Conservation (phyloP, 1,139 yeast genomes). For the Suhomyces choctaworum region DNA sequence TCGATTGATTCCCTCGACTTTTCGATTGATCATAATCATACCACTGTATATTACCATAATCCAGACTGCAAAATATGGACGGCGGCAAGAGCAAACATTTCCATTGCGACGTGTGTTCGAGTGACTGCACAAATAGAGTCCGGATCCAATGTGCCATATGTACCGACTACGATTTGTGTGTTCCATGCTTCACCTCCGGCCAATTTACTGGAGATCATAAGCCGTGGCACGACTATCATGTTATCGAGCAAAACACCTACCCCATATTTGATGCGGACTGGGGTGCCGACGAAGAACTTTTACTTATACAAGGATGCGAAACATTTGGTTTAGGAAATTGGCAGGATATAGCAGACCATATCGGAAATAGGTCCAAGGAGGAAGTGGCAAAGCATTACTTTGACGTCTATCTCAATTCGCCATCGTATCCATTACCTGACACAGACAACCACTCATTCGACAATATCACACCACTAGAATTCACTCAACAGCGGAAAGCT, state of each 20-base stretch:
- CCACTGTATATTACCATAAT: neutral
- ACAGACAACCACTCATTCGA: conserved; percentile 58
- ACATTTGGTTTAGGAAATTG: conserved; percentile 92
- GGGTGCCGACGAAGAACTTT: conserved; percentile 98
- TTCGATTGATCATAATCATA: too few relatives aligned
- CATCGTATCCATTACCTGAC: conserved; percentile 79
- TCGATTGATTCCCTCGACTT: too few relatives aligned
- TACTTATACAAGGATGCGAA: conserved; percentile 88
- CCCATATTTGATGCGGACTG: conserved; percentile 89
- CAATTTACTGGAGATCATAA: conserved; percentile 78
- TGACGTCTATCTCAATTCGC: conserved; percentile 65
- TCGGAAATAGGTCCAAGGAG: conserved; percentile 88
- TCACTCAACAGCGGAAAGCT: conserved; percentile 64
- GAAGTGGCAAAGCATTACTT: conserved; percentile 86
- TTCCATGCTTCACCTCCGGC: conserved; percentile 92
- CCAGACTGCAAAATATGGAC: conserved; percentile 17
- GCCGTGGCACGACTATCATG: conserved; percentile 91
- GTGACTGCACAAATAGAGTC: conserved; percentile 91
- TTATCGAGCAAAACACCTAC: conserved; percentile 91
- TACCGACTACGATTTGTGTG: conserved; percentile 91
- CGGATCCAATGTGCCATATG: conserved; percentile 91
- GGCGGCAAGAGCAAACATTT: conserved; percentile 47
- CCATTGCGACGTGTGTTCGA: conserved; percentile 93
- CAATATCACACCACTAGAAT: conserved; percentile 63
- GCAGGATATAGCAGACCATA: conserved; percentile 95